A percentile compares a stretch with the other conserved stretches of the same genome.
Conservation (phyloP, 768 basidiomycete species). For the Tylopilus subfusipes region DNA sequence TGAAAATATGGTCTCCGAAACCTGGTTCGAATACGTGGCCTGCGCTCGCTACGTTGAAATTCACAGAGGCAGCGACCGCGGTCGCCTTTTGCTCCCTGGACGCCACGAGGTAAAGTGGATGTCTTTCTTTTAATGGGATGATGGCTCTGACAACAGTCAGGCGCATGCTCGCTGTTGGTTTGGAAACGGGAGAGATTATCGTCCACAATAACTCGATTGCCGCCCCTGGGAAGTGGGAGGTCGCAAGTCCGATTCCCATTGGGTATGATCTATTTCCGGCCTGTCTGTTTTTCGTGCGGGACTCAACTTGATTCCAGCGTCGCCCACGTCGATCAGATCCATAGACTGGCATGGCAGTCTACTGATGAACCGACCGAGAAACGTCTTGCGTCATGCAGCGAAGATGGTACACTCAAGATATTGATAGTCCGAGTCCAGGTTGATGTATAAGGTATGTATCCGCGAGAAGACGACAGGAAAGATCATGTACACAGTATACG, state of each 20-base stretch:
- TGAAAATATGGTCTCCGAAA: constrained; percentile 72
- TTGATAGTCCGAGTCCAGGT: constrained; percentile 60
- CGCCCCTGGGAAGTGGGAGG: constrained; percentile 43
- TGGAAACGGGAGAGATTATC: constrained; percentile 76
- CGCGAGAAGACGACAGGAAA: constrained; percentile 18
- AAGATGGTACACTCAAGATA: constrained; percentile 89
- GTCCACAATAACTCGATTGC: constrained; percentile 47
- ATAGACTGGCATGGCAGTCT: constrained; percentile 79
- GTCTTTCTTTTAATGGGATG: neutral
- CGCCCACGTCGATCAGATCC: constrained; percentile 75
- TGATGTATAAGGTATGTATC: constrained; percentile 43
- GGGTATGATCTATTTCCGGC: constrained; percentile 39
- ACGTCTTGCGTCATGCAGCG: constrained; percentile 82
- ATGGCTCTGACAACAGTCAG: constrained; percentile 24
- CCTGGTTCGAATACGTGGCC: constrained; percentile 49
- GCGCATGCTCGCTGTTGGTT: constrained; percentile 72
- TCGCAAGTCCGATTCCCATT: constrained; percentile 43
- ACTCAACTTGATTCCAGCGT: constrained; percentile 39
- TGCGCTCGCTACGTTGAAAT: constrained; percentile 57
- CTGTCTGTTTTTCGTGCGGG: neutral
- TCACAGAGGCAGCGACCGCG: constrained; percentile 78
- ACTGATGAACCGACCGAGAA: constrained; percentile 28
- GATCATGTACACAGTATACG: constrained; percentile 28
- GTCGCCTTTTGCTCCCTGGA: constrained; percentile 56
- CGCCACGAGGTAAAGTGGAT: constrained; percentile 38